Evolutionary conservation across 2,329 filamentous ascomycete species (phyloP), one percentile per base, ranked within the genome.

Genomic region (Pseudogymnoascus sp.): DNA sequence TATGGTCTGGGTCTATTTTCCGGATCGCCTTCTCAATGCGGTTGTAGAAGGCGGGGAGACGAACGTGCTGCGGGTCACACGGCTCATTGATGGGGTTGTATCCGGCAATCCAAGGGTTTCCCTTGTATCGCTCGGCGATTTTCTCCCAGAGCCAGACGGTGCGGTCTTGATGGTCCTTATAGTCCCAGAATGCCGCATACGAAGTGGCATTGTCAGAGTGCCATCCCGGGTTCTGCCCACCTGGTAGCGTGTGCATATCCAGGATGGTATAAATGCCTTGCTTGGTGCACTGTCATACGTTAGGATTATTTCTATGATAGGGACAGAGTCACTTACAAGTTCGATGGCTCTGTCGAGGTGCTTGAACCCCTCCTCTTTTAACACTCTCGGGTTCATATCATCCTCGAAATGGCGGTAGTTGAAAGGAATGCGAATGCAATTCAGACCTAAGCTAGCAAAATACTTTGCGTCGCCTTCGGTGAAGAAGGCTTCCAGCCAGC

Each of bases 381-480:
- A 63, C 1, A 77, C 74, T 1, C 73, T 69, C 0, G 78, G 77
- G 35, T 78, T 76, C 73, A 77, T 76, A 64, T 78, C 75, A 65
- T 79, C 76, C 61, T 78, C 76, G 59, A 80, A 77, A 67, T 79
- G 77, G 31, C 78, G 77, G 66, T 84, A 83, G 68, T 84, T 84
- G 71, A 85, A 83, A 0, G 82, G 81, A 2, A 85, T 72, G 0
- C 82, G 77, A 3, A 84, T 73, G 66, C 80, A 84, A 68, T 84
- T 84, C 31, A 84, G 70, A 0, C 79, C 80, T 2, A 82, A 68
- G 0, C 74, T 78, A 1, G 79, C 77, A 65, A 82, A 82, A 70
- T 82, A 84, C 26, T 77, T 76, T 10, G 82, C 82, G 61, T 85
- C 82, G 1, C 74, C 73, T 9, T 82, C 80, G 2, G 78, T 79